Conservation (phyloP, 2,329 filamentous ascomycete species). For the Aschersonia sp. region DNA sequence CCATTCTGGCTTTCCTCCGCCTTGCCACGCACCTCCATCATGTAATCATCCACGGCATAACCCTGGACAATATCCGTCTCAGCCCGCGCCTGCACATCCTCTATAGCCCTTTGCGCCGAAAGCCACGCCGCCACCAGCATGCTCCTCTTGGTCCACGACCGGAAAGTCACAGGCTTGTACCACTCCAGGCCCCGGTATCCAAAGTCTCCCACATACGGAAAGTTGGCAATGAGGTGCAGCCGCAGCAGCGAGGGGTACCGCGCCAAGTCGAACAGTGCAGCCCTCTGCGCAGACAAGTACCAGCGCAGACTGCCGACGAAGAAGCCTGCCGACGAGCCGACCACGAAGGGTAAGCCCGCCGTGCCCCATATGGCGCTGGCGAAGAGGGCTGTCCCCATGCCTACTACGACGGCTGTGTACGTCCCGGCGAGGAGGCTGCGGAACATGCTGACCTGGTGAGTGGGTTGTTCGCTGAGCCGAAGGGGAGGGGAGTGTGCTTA, state of each 20-base stretch:
- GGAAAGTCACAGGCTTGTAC: slow-evolving; percentile 5
- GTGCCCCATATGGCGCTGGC: slow-evolving; percentile 10
- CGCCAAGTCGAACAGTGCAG: slow-evolving; percentile 7
- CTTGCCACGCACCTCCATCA: neutral
- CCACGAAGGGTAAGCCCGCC: slow-evolving; percentile 8
- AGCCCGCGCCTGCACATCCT: slow-evolving; percentile 7
- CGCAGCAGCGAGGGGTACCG: slow-evolving; percentile 9
- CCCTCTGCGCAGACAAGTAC: slow-evolving; percentile 8
- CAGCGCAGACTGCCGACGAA: slow-evolving; percentile 8
- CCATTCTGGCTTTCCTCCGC: neutral
- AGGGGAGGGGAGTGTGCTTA: slow-evolving; percentile 1
- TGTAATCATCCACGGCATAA: slow-evolving; percentile 1
- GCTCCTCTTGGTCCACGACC: slow-evolving; percentile 7
- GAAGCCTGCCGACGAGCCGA: slow-evolving; percentile 9
- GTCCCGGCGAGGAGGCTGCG: slow-evolving; percentile 11
- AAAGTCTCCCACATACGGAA: slow-evolving; percentile 8
- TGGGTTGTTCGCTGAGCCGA: neutral
- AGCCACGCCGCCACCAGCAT: slow-evolving; percentile 10
- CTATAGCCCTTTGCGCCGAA: slow-evolving; percentile 9
- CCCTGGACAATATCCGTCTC: slow-evolving; percentile 6
- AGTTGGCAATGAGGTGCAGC: slow-evolving; percentile 9
- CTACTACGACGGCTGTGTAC: slow-evolving; percentile 6
- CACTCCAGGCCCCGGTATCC: slow-evolving; percentile 2
- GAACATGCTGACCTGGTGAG: slow-evolving; percentile 7
- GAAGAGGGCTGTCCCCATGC: slow-evolving; percentile 5